These are phyloP conservation scores for Sordariomycetes sp. DNA, from an alignment of 2,329 filamentous ascomycete genomes.

Conservation along the genomic window DNA sequence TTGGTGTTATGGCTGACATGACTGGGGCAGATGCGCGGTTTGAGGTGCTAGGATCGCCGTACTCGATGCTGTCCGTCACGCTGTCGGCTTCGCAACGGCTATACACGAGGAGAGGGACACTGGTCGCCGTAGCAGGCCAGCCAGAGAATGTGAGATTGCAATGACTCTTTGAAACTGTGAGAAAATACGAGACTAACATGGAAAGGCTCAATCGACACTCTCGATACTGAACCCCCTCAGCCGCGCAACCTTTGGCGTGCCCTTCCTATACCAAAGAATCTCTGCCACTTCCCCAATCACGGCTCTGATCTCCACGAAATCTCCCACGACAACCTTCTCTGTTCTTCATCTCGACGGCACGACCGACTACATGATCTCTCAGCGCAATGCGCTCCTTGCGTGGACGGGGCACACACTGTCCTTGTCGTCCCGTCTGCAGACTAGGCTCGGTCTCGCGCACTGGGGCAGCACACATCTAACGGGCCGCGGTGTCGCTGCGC, in stretches of 20 bases:
- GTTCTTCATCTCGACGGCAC: slow-evolving; percentile 87
- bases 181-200: not conserved
- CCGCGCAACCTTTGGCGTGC: slow-evolving; percentile 72
- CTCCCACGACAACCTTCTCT: slow-evolving; percentile 76
- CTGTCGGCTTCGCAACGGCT: slow-evolving; percentile 89
- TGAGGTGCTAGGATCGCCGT: slow-evolving; percentile 84
- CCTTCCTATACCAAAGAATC: slow-evolving; percentile 90
- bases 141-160: slow-evolving; percentile 64
- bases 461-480: slow-evolving; percentile 90
- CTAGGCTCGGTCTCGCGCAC: slow-evolving; percentile 66
- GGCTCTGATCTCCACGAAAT: slow-evolving; percentile 80
- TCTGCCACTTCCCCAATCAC: slow-evolving; percentile 82
- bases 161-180: slow-evolving; percentile 2
- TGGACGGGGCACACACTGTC: slow-evolving; percentile 89
- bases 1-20: slow-evolving; percentile 7
- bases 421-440: slow-evolving; percentile 67
- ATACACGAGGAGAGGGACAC: slow-evolving; percentile 83
- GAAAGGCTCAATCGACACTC: slow-evolving; percentile 76
- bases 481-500: slow-evolving; percentile 75
- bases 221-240: slow-evolving; percentile 78
- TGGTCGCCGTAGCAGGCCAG: slow-evolving; percentile 85
- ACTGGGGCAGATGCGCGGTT: slow-evolving; percentile 76
- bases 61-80: slow-evolving; percentile 87
- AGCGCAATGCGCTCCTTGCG: slow-evolving; percentile 80
- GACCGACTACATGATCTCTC: slow-evolving; percentile 88